Evolutionary conservation across 2,329 filamentous ascomycete genomes (phyloP).

Genomic region (Chaetomiaceae sp.): DNA sequence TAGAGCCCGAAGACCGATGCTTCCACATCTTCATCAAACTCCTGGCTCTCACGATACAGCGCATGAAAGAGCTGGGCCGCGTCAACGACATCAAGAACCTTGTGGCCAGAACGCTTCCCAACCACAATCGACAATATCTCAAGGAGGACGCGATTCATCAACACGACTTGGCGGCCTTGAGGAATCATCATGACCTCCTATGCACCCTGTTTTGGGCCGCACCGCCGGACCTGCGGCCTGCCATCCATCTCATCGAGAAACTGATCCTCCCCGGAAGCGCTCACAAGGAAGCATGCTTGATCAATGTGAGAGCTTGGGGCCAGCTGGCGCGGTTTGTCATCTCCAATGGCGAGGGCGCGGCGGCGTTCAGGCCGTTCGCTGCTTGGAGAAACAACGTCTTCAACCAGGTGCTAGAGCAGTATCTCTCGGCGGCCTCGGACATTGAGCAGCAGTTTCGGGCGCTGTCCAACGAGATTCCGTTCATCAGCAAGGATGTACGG

Average conservation of each 20-base stretch:
- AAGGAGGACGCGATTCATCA: slow-evolving; percentile 56
- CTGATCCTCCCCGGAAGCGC: slow-evolving; percentile 54
- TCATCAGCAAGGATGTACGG: slow-evolving; percentile 40
- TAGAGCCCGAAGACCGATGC: slow-evolving; percentile 52
- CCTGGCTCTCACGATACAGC: slow-evolving; percentile 50
- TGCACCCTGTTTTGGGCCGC: slow-evolving; percentile 61
- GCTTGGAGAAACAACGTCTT: slow-evolving; percentile 54
- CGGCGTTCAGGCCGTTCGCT: slow-evolving; percentile 44
- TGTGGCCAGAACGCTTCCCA: slow-evolving; percentile 56
- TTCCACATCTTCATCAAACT: slow-evolving; percentile 65
- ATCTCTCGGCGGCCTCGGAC: slow-evolving; percentile 48
- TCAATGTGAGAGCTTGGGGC: slow-evolving; percentile 57
- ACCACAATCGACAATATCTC: slow-evolving; percentile 58
- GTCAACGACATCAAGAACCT: slow-evolving; percentile 56
- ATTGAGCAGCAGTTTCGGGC: slow-evolving; percentile 50
- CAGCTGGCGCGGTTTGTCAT: slow-evolving; percentile 56
- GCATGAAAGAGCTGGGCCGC: slow-evolving; percentile 41
- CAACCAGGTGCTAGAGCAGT: slow-evolving; percentile 51
- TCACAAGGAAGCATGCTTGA: slow-evolving; percentile 60
- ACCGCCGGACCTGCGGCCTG: slow-evolving; percentile 48
- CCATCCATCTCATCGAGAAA: slow-evolving; percentile 49
- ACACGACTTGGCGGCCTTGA: slow-evolving; percentile 55
- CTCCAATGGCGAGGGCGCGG: slow-evolving; percentile 35
- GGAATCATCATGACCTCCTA: slow-evolving; percentile 64
- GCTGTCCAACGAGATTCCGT: slow-evolving; percentile 40